Percentiles rank a stretch among this genome's conserved stretches.
Evolutionary conservation across 1,284 basidiomycete genomes (phyloP).

Genomic region (Omphalotus olearius): DNA sequence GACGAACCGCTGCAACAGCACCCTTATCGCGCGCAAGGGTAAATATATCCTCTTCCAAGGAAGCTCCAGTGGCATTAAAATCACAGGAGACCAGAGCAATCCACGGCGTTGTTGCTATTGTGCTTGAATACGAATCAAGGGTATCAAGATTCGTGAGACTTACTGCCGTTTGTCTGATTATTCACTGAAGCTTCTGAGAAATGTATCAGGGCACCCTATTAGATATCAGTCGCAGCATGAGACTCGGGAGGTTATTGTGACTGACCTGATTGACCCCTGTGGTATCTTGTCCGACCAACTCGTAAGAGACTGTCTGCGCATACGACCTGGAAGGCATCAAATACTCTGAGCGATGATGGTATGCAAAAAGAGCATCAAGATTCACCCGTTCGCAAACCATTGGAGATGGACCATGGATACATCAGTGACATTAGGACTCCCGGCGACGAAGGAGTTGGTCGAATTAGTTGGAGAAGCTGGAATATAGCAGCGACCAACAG

Average conservation of each 20-base stretch:
- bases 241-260: slow-evolving; percentile 3
- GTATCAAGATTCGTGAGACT: slow-evolving; percentile 20
- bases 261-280: slow-evolving; percentile 50
- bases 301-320: slow-evolving; percentile 52
- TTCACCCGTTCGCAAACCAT: slow-evolving; percentile 56
- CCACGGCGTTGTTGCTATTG: slow-evolving; percentile 75
- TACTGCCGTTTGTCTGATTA: slow-evolving; percentile 35
- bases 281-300: slow-evolving; percentile 47
- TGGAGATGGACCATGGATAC: slow-evolving; percentile 54
- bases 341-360: slow-evolving; percentile 6
- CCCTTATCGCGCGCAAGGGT: slow-evolving; percentile 74
- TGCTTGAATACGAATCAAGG: slow-evolving; percentile 9
- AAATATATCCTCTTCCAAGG: slow-evolving; percentile 67
- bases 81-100: slow-evolving; percentile 86
- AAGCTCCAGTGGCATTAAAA: slow-evolving; percentile 60
- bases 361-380: too few relatives aligned
- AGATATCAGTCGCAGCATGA: slow-evolving; percentile 2
- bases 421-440: slow-evolving; percentile 49
- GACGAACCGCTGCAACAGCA: slow-evolving; percentile 69
- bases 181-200: slow-evolving; percentile 60
- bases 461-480: slow-evolving; percentile 72
- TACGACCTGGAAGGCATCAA: slow-evolving; percentile 35
- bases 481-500: slow-evolving; percentile 43
- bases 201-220: slow-evolving; percentile 72
- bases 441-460: slow-evolving; percentile 45